Evolutionary conservation across 2,329 filamentous ascomycete genomes (phyloP), one percentile per base, ranked within the genome.

Genomic region (Pseudogymnoascus sp.): DNA sequence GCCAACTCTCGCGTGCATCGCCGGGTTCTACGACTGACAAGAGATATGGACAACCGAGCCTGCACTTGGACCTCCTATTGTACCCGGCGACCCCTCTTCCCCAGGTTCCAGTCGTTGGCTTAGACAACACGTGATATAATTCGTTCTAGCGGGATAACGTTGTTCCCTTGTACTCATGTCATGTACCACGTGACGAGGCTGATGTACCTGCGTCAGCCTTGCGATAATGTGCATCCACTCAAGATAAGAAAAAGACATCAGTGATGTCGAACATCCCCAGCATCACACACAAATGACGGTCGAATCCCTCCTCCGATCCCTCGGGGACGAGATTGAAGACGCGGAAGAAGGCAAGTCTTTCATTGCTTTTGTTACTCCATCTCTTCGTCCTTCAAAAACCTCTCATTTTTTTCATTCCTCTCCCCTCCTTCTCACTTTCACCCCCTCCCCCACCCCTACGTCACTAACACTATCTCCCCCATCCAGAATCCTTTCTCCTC

Each of bases 401-500:
- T 5, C 24, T 53, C 1, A 11, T 31, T 53, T 53, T n/a, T 7
- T 66, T 60, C 60, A 66, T 47, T 29, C 6, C 10, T 37, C 31
- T 1, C 13, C 16, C 35, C 19, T 37, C 6, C 11, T 35, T 50
- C 29, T 26, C 59, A 63, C 29, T 35, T 13, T 29, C 26, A 1
- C n/a, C 61, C 50, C 44, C 24, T 50, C 35, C 31, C 61, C 19
- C 16, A 59, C 29, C 56, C 47, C 47, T 11, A 29, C 13, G n/a
- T 31, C 53, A 37, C 61, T 66, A 42, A 63, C 50, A 50, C 50
- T 16, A 14, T 16, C 11, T 4, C 3, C 50, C 10, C 31, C 56
- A 16, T 60, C 62, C 73, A 96, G 93, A 97, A 78, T 90, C 91
- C 4, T 97, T 96, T 72, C 77, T 93, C 38, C 81, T 97, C 63